These are phyloP conservation scores for Didymella keratinophila DNA, from an alignment of 2,329 filamentous ascomycete species.

Conservation along the genomic window DNA sequence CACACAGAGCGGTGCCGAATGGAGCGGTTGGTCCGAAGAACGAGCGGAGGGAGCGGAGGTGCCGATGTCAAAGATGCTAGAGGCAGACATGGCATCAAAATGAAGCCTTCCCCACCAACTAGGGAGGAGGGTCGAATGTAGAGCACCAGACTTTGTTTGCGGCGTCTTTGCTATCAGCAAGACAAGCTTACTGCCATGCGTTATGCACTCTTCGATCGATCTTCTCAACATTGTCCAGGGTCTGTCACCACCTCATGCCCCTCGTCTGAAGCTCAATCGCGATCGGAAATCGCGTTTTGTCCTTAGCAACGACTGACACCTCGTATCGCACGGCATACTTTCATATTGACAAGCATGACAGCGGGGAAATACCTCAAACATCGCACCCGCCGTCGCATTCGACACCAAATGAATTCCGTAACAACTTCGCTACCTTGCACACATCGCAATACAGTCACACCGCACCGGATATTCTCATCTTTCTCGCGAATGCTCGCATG, in stretches of 20 bases:
- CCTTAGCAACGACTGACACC: neutral
- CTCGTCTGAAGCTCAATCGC: neutral
- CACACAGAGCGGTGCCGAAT: slow-evolving; percentile 26
- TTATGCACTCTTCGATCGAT: neutral
- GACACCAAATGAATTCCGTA: neutral
- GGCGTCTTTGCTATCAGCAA: neutral
- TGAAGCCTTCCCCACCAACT: neutral
- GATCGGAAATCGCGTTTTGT: neutral
- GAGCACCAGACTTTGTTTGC: neutral
- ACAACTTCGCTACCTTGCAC: neutral
- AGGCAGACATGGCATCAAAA: slow-evolving; percentile 29
- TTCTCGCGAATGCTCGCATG: neutral
- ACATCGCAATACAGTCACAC: neutral
- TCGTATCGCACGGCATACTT: neutral
- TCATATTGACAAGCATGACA: slow-evolving; percentile 7
- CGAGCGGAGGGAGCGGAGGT: slow-evolving; percentile 70
- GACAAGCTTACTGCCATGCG: neutral
- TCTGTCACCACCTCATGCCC: neutral
- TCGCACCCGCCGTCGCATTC: neutral
- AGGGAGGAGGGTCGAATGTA: neutral
- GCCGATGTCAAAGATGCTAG: slow-evolving; percentile 77
- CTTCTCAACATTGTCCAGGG: neutral
- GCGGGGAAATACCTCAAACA: neutral
- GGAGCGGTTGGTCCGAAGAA: slow-evolving; percentile 71
- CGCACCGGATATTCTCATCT: neutral